Evolutionary conservation across 2,329 filamentous ascomycete species (phyloP).

Genomic region (Setomelanomma holmii): DNA sequence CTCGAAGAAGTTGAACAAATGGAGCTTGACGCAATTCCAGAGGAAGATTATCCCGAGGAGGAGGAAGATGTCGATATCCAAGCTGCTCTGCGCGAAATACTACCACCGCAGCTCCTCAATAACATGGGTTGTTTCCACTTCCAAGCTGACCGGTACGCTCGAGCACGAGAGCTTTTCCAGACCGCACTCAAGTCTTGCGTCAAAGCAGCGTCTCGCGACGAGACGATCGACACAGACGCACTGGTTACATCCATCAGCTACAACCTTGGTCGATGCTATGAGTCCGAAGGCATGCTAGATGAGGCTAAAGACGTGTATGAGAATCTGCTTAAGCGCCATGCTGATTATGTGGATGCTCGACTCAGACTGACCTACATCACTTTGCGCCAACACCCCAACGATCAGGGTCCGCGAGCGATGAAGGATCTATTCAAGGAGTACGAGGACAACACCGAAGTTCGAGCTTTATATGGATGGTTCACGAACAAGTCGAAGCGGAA

Average conservation of each 20-base stretch:
- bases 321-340: conserved; percentile 80
- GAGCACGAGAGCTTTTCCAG: conserved; percentile 88
- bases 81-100: conserved; percentile 71
- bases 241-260: conserved; percentile 96
- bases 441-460: conserved; percentile 85
- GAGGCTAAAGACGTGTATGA: conserved; percentile 91
- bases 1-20: conserved; percentile 91
- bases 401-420: conserved; percentile 86
- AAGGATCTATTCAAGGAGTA: conserved; percentile 85
- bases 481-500: conserved; percentile 87
- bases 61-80: conserved; percentile 58
- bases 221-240: conserved; percentile 83
- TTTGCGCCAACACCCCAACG: conserved; percentile 78
- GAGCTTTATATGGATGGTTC: conserved; percentile 94
- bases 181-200: conserved; percentile 89
- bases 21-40: conserved; percentile 78
- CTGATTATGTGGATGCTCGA: conserved; percentile 90
- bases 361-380: conserved; percentile 90
- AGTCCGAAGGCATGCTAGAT: conserved; percentile 79
- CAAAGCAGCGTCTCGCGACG: conserved; percentile 76
- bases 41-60: conserved; percentile 71
- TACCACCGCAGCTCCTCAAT: conserved; percentile 91
- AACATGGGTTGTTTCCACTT: conserved; percentile 98
- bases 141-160: conserved; percentile 80
- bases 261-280: conserved; percentile 92